Base-by-base conservation (phyloP, 208 protist genomes). In the Wallacemonas sp. region DNA sequence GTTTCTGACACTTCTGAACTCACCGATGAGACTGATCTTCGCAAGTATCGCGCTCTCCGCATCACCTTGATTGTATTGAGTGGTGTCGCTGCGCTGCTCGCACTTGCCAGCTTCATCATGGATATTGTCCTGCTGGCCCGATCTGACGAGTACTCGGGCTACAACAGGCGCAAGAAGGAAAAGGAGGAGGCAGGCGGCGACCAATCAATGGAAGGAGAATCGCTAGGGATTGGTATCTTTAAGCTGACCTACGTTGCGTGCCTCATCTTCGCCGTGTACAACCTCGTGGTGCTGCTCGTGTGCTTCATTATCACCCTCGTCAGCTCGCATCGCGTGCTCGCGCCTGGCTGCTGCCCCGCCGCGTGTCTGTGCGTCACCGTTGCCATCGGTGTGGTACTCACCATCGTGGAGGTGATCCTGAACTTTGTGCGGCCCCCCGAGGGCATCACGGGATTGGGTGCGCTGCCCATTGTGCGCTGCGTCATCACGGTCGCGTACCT, bases 261-360 rank as follows among this genome's bases (percentile, higher is more conserved):
- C 4, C n/a, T 19, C 11, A 11, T 6, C 47, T 26, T 5, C 47
- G n/a, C 47, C 6, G n/a, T 28, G 8, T 51, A 65, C 24, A 27
- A n/a, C 24, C 39, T 54, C 30, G 39, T 47, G 15, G 41, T 65
- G 39, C 17, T 21, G 33, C n/a, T 24, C 34, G 59, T 53, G 5
- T 65, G 39, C 17, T 26, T 65, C 42, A 36, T 45, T 21, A 15
- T 24, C 19, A 22, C 59, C 15, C 17, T 47, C 5, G 59, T 24
- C 39, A 33, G 31, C 24, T 65, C 55, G 12, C 42, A 24, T 42
- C 26, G 21, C 17, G 42, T 49, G 15, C 26, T 65, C 11, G 30
- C 39, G 38, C 59, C 59, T 45, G 30, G 59, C 39, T 49, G 59
- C 39, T 47, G 9, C 38, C 28, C 59, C 4, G 26, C 59, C 24